A percentile compares a stretch with the other conserved stretches of the same genome.
Conservation (phyloP, 2,329 filamentous ascomycete species). For the Aspergillus sp. region DNA sequence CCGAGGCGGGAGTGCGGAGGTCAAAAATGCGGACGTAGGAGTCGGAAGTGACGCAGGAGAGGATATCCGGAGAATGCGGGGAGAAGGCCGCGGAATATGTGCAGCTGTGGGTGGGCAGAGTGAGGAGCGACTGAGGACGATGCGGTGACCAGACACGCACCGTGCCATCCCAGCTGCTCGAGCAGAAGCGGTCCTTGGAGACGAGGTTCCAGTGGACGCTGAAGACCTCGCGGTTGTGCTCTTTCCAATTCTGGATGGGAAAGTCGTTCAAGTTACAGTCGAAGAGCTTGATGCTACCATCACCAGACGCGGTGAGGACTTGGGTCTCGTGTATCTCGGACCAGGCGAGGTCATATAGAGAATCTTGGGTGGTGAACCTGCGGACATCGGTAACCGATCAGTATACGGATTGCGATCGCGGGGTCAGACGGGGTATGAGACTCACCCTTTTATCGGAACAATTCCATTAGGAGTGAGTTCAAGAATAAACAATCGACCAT, state of each 20-base stretch:
- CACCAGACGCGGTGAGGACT: constrained; percentile 79
- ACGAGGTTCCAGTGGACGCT: constrained; percentile 89
- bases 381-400: constrained; percentile 2
- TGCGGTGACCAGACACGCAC: constrained; percentile 94
- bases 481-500: constrained; percentile 82
- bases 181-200: constrained; percentile 84
- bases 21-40: constrained; percentile 88
- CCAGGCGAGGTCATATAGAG: constrained; percentile 91
- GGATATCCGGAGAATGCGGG: constrained; percentile 76
- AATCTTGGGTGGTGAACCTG: constrained; percentile 95
- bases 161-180: constrained; percentile 92
- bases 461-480: constrained; percentile 79
- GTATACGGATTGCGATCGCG: constrained; percentile 1
- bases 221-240: constrained; percentile 91
- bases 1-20: constrained; percentile 76
- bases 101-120: constrained; percentile 85
- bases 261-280: constrained; percentile 77
- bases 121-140: constrained; percentile 68
- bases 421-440: not conserved
- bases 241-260: constrained; percentile 85
- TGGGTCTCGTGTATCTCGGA: constrained; percentile 97
- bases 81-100: constrained; percentile 92
- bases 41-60: constrained; percentile 86
- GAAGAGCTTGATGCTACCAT: constrained; percentile 92
- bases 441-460: constrained; percentile 73